These are phyloP conservation scores for Epichloe glyceriae DNA, from an alignment of 2,329 filamentous ascomycete genomes.

Conservation along the genomic window DNA sequence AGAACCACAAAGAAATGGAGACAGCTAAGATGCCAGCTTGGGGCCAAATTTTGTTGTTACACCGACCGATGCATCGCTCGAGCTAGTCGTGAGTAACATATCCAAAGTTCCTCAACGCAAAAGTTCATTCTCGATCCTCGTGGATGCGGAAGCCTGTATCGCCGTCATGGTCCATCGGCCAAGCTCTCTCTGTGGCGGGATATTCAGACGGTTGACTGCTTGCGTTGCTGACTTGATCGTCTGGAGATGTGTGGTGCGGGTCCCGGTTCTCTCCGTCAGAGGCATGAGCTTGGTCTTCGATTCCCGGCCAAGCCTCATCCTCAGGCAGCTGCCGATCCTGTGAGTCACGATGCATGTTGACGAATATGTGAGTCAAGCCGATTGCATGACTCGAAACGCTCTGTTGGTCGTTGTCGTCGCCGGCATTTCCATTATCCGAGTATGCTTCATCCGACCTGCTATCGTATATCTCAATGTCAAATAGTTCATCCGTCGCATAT, in stretches of 20 bases:
- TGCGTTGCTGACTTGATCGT: conserved; percentile 19
- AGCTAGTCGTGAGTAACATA: too few species aligned
- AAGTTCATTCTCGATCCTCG: conserved; percentile 20
- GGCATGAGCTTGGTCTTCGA: conserved; percentile 35
- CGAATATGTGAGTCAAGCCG: conserved; percentile 13
- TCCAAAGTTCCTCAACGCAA: neutral
- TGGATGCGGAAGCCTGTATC: conserved; percentile 25
- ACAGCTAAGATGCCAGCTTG: too few species aligned
- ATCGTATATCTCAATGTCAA: conserved; percentile 24
- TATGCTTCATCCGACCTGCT: conserved; percentile 22
- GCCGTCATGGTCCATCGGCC: conserved; percentile 17
- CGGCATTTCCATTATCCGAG: conserved; percentile 15
- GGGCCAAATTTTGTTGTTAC: too few species aligned
- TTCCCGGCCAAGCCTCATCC: conserved; percentile 44
- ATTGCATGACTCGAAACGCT: conserved; percentile 15
- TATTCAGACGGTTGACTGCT: conserved; percentile 46
- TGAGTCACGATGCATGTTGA: conserved; percentile 8
- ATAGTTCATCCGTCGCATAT: conserved; percentile 23
- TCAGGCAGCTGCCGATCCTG: conserved; percentile 28
- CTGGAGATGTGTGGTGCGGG: conserved; percentile 19
- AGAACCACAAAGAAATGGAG: too few species aligned
- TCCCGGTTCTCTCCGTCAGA: conserved; percentile 40
- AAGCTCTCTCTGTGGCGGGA: conserved; percentile 35
- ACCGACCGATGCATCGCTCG: too few species aligned
- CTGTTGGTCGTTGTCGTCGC: conserved; percentile 15